Conservation (phyloP, 2,329 filamentous ascomycete species). For the Colletotrichum musae region DNA sequence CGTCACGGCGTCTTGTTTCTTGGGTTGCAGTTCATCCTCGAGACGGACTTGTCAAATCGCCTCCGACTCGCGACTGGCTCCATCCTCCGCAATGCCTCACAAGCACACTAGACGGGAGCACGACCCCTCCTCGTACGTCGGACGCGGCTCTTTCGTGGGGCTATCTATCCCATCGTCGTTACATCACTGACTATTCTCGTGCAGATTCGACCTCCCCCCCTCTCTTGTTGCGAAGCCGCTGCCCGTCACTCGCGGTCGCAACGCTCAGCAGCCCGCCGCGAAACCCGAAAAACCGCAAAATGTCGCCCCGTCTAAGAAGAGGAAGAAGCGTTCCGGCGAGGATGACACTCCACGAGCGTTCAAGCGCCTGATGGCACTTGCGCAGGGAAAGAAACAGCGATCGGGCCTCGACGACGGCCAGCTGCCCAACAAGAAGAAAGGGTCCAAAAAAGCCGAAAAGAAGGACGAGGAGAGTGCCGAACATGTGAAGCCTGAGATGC, state of each 20-base stretch:
- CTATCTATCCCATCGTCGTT: neutral
- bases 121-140: conserved; percentile 67
- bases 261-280: conserved; percentile 16
- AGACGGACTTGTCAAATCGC: too few species aligned
- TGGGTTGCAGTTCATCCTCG: too few species aligned
- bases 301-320: conserved; percentile 56
- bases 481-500: conserved; percentile 55
- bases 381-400: conserved; percentile 71
- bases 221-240: conserved; percentile 65
- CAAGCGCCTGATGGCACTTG: conserved; percentile 84
- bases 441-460: conserved; percentile 46
- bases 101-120: conserved; percentile 82
- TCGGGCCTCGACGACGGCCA: conserved; percentile 82
- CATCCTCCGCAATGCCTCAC: conserved; percentile 77
- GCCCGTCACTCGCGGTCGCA: conserved; percentile 55
- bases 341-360: conserved; percentile 94
- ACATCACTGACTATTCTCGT: conserved; percentile 22
- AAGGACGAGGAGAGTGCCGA: conserved; percentile 26
- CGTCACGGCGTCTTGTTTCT: neutral
- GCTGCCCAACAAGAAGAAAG: conserved; percentile 43
- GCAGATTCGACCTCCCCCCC: conserved; percentile 66
- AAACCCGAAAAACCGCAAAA: conserved; percentile 46
- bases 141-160: neutral
- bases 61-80: neutral
- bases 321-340: conserved; percentile 61